Base-by-base conservation (phyloP, 2,329 filamentous ascomycete genomes). In the Monosporascus sp. region DNA sequence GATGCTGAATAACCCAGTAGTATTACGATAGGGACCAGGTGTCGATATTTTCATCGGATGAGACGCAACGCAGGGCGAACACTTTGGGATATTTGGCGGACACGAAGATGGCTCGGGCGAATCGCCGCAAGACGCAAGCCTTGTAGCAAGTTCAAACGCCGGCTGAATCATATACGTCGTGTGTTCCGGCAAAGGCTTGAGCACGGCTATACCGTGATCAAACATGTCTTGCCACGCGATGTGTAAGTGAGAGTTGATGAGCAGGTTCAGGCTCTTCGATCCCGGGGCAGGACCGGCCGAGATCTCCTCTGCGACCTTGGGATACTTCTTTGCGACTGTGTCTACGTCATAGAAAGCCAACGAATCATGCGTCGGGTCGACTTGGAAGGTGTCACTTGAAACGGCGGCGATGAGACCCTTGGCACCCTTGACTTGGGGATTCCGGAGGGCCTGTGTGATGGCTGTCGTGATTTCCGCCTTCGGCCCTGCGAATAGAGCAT, bases 171-270 rank as follows among this genome's bases (percentile, higher is more conserved):
- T 77, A 17, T 84, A 78, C 1, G 87, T 88, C 40, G 88, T 93
- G 67, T 91, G 85, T 50, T 87, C 75, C 1, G 89, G 82, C 20
- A 88, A 78, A 0, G 93, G 91, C 68, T 95, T 92, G 44, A 96
- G 75, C 3, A 97, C 84, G 5, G 86, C 82, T 53, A 97, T 87
- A 31, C 94, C 93, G 40, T 81, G 78, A 1, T 82, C 75, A 69
- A 94, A 96, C 22, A 78, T 78, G 61, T 87, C 89, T 65, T 95
- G 91, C 83, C 94, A 97, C 11, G 85, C 88, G 51, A 80, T 80
- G 67, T 97, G 92, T 4, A 97, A 78, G 69, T 97, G 94, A 2
- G 86, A 81, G 64, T 89, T 92, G 67, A 97, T 89, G 55, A 97
- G 79, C 46, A 81, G 75, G 54, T 87, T 87, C 37, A 97, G 81